Base-by-base conservation (phyloP, 148 eudicot genomes). In the Fallopia convolvulus region DNA sequence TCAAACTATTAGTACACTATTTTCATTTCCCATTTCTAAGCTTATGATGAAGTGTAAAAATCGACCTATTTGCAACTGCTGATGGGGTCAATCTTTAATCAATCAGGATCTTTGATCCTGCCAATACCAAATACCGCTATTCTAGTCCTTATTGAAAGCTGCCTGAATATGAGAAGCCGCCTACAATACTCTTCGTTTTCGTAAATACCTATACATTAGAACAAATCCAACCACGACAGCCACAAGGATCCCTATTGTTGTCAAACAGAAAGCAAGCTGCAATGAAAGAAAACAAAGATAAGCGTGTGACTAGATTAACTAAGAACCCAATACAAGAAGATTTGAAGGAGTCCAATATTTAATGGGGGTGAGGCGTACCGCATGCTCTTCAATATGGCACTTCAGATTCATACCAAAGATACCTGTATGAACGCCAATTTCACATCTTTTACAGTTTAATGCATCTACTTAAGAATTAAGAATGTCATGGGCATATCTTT, bases 391-490 rank as follows among this genome's bases (percentile, higher is more conserved):
- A 68, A 94, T 97, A 81, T 89, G 91, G 36, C 97, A 94, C 82
- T 83, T 94, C 86, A 94, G 87, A 83, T 94, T 94, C 99, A 94
- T 94, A 83, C 99, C 99, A 80, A 94, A 94, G 73, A 94, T 94
- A 75, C 99, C 99, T 94, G 90, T 75, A 53, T 55, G 18, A 6
- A 55, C 18, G 60, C 60, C 60, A 17, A 55, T 55, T 15, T 53
- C 60, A 53, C 60, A 55, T 55, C 1, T 55, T 55, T 55, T 55
- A 55, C 60, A 6, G 60, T 55, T 55, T 55, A 3, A 55, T 56
- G 32, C 55, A 12, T 50, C 55, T 50, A 50, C 2, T 50, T 15
- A 6, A 58, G 13, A 20, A n/a, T 50, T 15, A 6, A 58, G 13
- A 20, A n/a, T 56, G 63, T 32, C 9, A 56, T 6, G 63, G 7